Base-by-base conservation (phyloP, 768 basidiomycete species). In the Auricularia heimuer region DNA sequence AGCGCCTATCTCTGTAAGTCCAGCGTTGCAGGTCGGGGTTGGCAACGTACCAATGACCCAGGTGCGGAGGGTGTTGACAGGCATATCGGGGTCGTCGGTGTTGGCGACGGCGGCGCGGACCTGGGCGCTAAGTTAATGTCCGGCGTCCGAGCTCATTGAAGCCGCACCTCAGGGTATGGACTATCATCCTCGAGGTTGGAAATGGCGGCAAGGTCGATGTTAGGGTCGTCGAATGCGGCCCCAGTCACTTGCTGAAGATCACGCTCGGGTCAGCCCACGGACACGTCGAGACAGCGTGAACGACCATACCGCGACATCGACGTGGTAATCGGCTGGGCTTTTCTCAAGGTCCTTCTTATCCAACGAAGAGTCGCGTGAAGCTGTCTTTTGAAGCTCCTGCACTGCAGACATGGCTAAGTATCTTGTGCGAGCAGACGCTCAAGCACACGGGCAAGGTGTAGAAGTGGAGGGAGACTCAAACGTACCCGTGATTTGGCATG, bases 61-160 rank as follows among this genome's bases (percentile, higher is more conserved):
- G 4, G 82, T 79, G 61, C 85, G 83, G 29, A 92, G 45, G 70
- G 70, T 71, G 33, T 79, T 80, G 3, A 77, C 80, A 1, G 87
- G 87, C 77, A 89, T 88, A 42, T 74, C 74, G 3, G 81, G 81
- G 71, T 90, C 88, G 69, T 90, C 88, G 37, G 82, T 84, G 73
- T 88, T 89, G 21, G 86, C 83, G 8, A 90, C 88, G 6, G 89
- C 88, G 7, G 87, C 85, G 56, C 89, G 83, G 12, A 90, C 89
- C 72, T 70, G 68, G 7, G 29, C 12, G 12, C 12, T 12, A 12
- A 47, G 29, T 54, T 54, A 7, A 18, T 54, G 11, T 12, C 11
- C 29, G 54, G 54, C 29, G 39, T 18, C 18, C n/a, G 18, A 54
- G 18, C 29, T 7, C 54, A 18, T n/a, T 7, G 18, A 18, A 54